Evolutionary conservation across 257 asterid species (phyloP).

Genomic region (Knoxia roxburghii): DNA sequence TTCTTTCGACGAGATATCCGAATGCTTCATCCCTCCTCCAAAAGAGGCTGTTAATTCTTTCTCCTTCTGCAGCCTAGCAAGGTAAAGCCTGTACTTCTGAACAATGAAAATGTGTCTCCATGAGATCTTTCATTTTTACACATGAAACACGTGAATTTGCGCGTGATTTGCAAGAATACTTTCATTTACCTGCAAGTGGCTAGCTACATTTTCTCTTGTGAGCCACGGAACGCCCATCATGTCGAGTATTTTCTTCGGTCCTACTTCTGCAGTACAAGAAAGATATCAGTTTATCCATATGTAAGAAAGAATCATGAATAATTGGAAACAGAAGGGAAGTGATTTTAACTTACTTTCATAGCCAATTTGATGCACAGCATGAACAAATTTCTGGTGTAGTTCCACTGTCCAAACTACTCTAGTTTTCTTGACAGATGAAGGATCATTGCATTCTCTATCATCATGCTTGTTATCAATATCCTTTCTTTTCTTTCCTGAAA

Average conservation of each 20-base stretch:
- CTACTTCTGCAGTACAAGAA: slow-evolving; percentile 53
- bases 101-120: slow-evolving; percentile 13
- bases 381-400: slow-evolving; percentile 65
- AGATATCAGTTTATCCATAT: neutral
- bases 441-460: slow-evolving; percentile 38
- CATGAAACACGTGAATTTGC: neutral
- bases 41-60: slow-evolving; percentile 43
- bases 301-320: neutral
- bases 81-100: slow-evolving; percentile 89
- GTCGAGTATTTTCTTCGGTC: slow-evolving; percentile 89
- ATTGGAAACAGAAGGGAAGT: neutral
- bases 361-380: slow-evolving; percentile 63
- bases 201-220: slow-evolving; percentile 86
- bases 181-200: slow-evolving; percentile 76
- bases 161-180: neutral
- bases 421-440: slow-evolving; percentile 58
- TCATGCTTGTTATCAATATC: slow-evolving; percentile 45
- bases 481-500: slow-evolving; percentile 57
- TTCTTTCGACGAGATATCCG: slow-evolving; percentile 38
- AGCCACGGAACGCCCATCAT: slow-evolving; percentile 87
- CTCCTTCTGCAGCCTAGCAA: slow-evolving; percentile 69
- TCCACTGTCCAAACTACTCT: slow-evolving; percentile 75
- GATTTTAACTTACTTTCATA: slow-evolving; percentile 45
- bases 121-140: slow-evolving; percentile 7
- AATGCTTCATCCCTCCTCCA: slow-evolving; percentile 32